A percentile compares a stretch with the other conserved stretches of the same genome.
Conservation (phyloP, 148 eudicot genomes). For the Diospyros kaki region DNA sequence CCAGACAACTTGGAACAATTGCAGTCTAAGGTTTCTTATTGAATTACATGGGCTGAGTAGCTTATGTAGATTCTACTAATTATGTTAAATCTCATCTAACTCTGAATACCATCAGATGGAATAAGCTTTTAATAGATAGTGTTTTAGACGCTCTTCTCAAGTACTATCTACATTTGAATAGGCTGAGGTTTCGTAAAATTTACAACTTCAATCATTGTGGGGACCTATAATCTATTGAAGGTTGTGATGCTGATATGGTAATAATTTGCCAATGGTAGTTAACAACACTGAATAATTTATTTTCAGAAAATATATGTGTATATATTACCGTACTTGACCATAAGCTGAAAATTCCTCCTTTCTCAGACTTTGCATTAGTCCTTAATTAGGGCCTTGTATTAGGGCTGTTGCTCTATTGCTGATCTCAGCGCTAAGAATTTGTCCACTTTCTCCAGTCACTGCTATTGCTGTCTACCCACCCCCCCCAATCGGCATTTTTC, state of each 20-base stretch:
- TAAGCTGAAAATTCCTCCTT: background rate
- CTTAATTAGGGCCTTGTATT: background rate
- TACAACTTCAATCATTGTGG: background rate
- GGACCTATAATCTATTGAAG: background rate
- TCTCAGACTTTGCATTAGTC: background rate
- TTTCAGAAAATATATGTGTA: background rate
- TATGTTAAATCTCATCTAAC: background rate
- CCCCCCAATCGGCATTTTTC: background rate
- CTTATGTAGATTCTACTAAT: too few relatives aligned
- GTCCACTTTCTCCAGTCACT: background rate
- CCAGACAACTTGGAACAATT: too few relatives aligned
- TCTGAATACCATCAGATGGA: background rate
- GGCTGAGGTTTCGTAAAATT: background rate
- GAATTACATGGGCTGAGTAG: too few relatives aligned
- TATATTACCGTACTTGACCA: background rate
- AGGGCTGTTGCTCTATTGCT: background rate
- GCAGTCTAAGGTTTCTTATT: too few relatives aligned
- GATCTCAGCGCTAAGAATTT: background rate
- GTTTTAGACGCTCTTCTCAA: too few relatives aligned
- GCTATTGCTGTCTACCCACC: background rate
- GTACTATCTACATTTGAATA: background rate
- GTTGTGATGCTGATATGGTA: background rate
- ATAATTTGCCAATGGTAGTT: background rate
- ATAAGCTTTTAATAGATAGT: too few relatives aligned
- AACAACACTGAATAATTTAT: background rate